A percentile compares a stretch with the other conserved stretches of the same genome.
Evolutionary conservation across 805 yeast genomes (phyloP).

Genomic region (Hagleromyces aurorensis): DNA sequence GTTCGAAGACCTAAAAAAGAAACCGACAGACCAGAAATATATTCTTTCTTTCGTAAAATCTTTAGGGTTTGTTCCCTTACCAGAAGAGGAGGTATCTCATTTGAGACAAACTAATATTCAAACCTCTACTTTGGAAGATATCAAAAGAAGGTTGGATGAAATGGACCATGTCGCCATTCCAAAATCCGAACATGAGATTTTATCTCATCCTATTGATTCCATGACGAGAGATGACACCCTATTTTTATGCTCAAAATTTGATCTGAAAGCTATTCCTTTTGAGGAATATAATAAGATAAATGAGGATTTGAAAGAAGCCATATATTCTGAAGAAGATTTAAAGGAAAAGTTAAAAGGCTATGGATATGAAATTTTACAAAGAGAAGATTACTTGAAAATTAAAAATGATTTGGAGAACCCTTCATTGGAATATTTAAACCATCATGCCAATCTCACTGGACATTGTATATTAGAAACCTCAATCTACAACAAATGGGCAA

Average conservation of each 20-base stretch:
- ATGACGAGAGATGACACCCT: slow-evolving; percentile 10
- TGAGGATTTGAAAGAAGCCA: slow-evolving; percentile 8
- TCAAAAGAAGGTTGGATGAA: slow-evolving; percentile 7
- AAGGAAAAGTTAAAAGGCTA: slow-evolving; percentile 7
- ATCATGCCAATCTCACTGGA: slow-evolving; percentile 3
- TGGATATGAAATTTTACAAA: slow-evolving; percentile 11
- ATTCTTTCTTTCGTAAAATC: slow-evolving; percentile 9
- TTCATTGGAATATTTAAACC: slow-evolving; percentile 7
- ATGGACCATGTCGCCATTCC: slow-evolving; percentile 12
- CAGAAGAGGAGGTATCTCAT: slow-evolving; percentile 8
- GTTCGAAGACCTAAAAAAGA: slow-evolving; percentile 7
- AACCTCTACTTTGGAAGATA: slow-evolving; percentile 5
- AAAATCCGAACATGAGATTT: slow-evolving; percentile 4
- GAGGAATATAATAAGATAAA: slow-evolving; percentile 11
- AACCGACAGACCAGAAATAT: slow-evolving; percentile 5
- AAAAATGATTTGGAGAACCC: slow-evolving; percentile 8
- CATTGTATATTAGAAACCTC: background rate
- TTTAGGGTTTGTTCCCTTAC: slow-evolving; percentile 14
- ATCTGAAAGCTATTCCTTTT: slow-evolving; percentile 8
- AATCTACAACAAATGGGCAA: no score
- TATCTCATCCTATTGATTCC: slow-evolving; percentile 7
- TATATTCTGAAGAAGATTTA: slow-evolving; percentile 13
- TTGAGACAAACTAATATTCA: slow-evolving; percentile 6
- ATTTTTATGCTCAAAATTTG: slow-evolving; percentile 12
- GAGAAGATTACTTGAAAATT: slow-evolving; percentile 4